These are phyloP conservation scores for Trametes sanguinea DNA, from an alignment of 768 basidiomycete genomes.

Conservation along the genomic window DNA sequence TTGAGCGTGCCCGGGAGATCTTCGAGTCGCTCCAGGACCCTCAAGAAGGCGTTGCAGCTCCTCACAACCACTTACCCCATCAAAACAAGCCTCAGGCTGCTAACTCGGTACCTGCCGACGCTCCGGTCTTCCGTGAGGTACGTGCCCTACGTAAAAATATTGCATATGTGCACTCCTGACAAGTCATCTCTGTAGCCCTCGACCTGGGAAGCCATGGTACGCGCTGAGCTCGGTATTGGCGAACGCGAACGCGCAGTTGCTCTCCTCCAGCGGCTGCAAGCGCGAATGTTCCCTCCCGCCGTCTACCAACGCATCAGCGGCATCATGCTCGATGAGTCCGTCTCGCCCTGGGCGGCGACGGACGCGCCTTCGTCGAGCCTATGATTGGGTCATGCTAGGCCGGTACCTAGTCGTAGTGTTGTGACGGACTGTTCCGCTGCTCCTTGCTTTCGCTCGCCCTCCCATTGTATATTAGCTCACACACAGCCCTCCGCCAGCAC, in stretches of 20 bases:
- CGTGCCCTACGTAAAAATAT: conserved; percentile 25
- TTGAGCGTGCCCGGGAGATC: conserved; percentile 70
- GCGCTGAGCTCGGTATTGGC: conserved; percentile 82
- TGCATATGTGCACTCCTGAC: background rate
- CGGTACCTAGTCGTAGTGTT: conserved; percentile 7
- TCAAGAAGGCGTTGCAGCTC: conserved; percentile 80
- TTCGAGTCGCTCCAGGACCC: conserved; percentile 86
- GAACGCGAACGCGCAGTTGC: conserved; percentile 68
- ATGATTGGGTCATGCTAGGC: conserved; percentile 6
- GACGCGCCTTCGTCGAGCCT: conserved; percentile 6
- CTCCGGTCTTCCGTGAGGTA: conserved; percentile 84
- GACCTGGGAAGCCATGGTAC: conserved; percentile 95
- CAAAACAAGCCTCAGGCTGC: conserved; percentile 42
- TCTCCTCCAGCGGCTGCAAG: conserved; percentile 70
- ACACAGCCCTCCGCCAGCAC: background rate
- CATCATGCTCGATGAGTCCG: conserved; percentile 72
- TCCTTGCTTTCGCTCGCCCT: conserved; percentile 9
- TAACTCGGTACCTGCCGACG: conserved; percentile 41
- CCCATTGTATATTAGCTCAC: conserved; percentile 15
- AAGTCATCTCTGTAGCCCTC: conserved; percentile 57
- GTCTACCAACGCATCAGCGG: conserved; percentile 80
- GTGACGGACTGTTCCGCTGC: conserved; percentile 12
- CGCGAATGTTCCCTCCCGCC: conserved; percentile 78
- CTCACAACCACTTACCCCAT: conserved; percentile 84
- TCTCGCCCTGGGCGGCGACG: conserved; percentile 42